These are phyloP conservation scores for Aspergillus sp. DNA, from an alignment of 2,329 filamentous ascomycete species.

Conservation along the genomic window DNA sequence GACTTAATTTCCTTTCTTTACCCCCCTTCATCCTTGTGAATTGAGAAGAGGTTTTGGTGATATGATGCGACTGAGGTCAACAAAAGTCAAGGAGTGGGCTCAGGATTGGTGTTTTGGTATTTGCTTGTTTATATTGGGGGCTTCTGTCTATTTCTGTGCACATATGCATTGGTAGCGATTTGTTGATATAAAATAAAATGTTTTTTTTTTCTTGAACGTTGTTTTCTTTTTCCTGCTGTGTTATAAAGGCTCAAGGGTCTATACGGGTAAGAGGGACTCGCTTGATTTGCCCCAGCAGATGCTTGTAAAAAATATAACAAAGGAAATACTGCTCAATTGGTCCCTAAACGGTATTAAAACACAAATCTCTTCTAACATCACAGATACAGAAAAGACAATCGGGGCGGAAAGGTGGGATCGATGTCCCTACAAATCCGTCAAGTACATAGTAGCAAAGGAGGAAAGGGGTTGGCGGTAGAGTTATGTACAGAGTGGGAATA, in stretches of 20 bases:
- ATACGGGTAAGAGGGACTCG: not conserved
- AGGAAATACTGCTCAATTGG: conserved; percentile 19
- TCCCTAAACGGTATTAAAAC: conserved; percentile 24
- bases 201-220: conserved; percentile 6
- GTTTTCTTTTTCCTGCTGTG: not conserved
- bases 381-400: conserved; percentile 24
- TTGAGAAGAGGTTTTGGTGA: not conserved
- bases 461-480: conserved; percentile 12
- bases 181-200: conserved; percentile 22
- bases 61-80: not conserved
- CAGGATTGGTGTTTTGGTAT: conserved; percentile 21
- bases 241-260: not conserved
- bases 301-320: conserved; percentile 3
- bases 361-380: conserved; percentile 26
- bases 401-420: conserved; percentile 8
- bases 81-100: conserved; percentile 14
- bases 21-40: not conserved
- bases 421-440: conserved; percentile 28
- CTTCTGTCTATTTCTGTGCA: conserved; percentile 16
- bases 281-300: not conserved
- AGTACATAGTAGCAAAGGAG: conserved; percentile 32
- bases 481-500: conserved; percentile 35
- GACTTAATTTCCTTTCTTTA: not conserved
- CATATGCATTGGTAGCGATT: conserved; percentile 30
- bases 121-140: conserved; percentile 11